These are phyloP conservation scores for Dioscorea dumetorum DNA, from an alignment of 106 monocot species.

Conservation along the genomic window DNA sequence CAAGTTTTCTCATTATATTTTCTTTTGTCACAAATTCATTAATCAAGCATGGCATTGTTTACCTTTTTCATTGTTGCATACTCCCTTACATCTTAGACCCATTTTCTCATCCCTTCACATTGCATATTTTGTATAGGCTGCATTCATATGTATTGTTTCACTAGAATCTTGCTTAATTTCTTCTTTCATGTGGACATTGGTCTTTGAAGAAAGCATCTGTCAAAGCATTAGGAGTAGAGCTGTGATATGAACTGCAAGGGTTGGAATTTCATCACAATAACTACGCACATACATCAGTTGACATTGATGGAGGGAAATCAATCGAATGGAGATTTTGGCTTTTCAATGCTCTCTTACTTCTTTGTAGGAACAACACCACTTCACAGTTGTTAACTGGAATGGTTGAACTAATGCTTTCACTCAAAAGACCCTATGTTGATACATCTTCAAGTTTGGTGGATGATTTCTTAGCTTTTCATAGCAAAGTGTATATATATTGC, in stretches of 20 bases:
- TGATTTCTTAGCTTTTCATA: background rate
- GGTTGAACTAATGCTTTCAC: no score
- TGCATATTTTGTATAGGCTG: background rate
- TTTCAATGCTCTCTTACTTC: no score
- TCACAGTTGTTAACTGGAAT: no score
- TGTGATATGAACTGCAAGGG: conserved; percentile 58
- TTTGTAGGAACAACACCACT: no score
- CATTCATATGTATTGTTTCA: background rate
- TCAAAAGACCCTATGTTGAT: no score
- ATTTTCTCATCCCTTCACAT: background rate
- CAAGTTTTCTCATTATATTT: no score
- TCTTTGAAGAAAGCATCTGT: conserved; percentile 85
- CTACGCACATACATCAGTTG: conserved; percentile 53
- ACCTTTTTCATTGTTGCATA: no score
- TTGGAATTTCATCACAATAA: conserved; percentile 63
- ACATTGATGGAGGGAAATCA: conserved; percentile 57
- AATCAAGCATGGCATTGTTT: no score
- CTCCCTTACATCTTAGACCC: background rate
- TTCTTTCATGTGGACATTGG: conserved; percentile 62
- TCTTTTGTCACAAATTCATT: no score
- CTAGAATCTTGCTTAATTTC: background rate
- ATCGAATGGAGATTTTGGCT: conserved; percentile 57
- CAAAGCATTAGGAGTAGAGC: conserved; percentile 68
- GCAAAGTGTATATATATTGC: background rate
- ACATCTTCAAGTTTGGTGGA: no score